These are phyloP conservation scores for Thermothelomyces thermophilus DNA, from an alignment of 2,329 filamentous ascomycete species.

Conservation along the genomic window DNA sequence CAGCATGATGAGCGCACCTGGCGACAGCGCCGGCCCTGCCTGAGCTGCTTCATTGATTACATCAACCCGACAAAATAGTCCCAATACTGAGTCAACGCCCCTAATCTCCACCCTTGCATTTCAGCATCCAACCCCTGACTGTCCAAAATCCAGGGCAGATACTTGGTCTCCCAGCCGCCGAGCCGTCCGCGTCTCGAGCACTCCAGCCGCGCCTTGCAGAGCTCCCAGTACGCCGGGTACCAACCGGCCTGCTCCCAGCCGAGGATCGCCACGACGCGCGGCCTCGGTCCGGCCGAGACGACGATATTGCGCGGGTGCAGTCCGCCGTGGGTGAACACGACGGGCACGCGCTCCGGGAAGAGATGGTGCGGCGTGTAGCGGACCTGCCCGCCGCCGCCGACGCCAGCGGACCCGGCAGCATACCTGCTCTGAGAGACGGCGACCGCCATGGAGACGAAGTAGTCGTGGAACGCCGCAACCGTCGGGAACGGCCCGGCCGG, in stretches of 20 bases:
- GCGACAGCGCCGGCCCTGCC: neutral
- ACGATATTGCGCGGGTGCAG: conserved; percentile 19
- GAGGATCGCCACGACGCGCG: conserved; percentile 11
- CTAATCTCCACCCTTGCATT: conserved; percentile 9
- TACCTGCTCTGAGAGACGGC: conserved; percentile 11
- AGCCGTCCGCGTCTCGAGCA: conserved; percentile 7
- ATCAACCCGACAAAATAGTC: conserved; percentile 19
- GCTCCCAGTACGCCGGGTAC: conserved; percentile 23
- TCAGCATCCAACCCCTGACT: conserved; percentile 4
- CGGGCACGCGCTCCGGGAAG: conserved; percentile 12
- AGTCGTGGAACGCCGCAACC: conserved; percentile 17
- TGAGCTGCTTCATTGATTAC: too few species aligned
- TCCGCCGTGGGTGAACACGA: conserved; percentile 19
- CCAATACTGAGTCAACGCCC: conserved; percentile 19
- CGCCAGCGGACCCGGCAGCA: too few species aligned
- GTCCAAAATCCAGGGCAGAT: conserved; percentile 15
- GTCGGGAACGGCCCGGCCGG: conserved; percentile 16
- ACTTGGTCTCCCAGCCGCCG: conserved; percentile 14
- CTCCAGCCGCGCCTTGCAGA: conserved; percentile 18
- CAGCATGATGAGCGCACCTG: too few species aligned
- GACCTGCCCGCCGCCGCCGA: neutral
- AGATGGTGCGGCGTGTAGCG: conserved; percentile 17
- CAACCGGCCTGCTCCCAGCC: conserved; percentile 22
- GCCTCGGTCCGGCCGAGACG: conserved; percentile 14
- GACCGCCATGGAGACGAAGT: conserved; percentile 18